Conservation (phyloP, 2,329 filamentous ascomycete species). For the Aureobasidium namibiae region DNA sequence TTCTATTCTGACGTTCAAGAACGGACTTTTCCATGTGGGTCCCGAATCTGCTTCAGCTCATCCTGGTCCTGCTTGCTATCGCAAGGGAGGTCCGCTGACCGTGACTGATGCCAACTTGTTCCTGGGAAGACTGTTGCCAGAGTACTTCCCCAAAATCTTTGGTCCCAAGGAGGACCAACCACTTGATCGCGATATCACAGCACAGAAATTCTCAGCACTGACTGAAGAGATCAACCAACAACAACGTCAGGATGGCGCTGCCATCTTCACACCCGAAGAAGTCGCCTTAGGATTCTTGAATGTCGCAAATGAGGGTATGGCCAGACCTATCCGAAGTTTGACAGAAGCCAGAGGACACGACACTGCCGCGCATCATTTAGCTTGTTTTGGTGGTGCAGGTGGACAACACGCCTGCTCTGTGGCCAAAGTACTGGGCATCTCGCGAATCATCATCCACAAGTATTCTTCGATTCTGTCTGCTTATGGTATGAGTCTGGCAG, state of each 20-base stretch:
- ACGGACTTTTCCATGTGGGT: constrained; percentile 21
- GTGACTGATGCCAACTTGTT: constrained; percentile 29
- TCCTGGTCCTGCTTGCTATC: constrained; percentile 28
- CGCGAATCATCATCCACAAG: constrained; percentile 35
- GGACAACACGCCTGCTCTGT: constrained; percentile 40
- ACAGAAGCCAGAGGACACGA: constrained; percentile 24
- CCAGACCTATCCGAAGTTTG: constrained; percentile 23
- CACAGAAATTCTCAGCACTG: constrained; percentile 35
- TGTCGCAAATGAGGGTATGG: constrained; percentile 26
- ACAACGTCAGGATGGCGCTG: constrained; percentile 35
- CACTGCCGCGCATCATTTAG: constrained; percentile 21
- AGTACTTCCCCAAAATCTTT: constrained; percentile 28
- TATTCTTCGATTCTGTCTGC: constrained; percentile 41
- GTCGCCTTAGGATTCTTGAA: constrained; percentile 22
- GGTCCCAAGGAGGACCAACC: constrained; percentile 24
- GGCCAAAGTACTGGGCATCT: constrained; percentile 37
- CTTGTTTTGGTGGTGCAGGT: constrained; percentile 27
- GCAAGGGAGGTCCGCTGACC: constrained; percentile 29
- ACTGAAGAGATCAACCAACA: constrained; percentile 35
- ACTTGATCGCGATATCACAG: constrained; percentile 35
- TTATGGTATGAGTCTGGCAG: constrained; percentile 40
- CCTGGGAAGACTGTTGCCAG: constrained; percentile 25
- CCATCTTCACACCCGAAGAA: constrained; percentile 29
- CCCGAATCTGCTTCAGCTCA: constrained; percentile 30
- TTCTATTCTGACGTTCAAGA: constrained; percentile 29